Base-by-base conservation (phyloP, 208 protist species). In the Trypanosoma theileri region DNA sequence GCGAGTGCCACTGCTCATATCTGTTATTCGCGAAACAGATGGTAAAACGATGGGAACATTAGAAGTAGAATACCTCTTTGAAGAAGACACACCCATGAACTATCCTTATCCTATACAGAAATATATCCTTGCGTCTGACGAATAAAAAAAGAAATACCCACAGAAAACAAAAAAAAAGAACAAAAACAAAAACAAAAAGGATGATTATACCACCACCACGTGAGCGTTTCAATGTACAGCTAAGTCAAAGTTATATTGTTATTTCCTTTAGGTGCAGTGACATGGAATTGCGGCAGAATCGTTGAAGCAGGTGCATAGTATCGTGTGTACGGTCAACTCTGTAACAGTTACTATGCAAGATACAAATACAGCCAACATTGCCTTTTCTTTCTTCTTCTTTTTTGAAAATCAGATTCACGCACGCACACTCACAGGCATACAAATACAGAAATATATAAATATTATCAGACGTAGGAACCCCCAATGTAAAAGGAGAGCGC, bases 31-130 rank as follows among this genome's bases (percentile, higher is more conserved):
- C 17, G 77, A 86, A 28, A 83, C 81, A 0, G 73, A 28, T 0
- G 76, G 81, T 0, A 74, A 86, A 24, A 71, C 74, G 41, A 79
- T 56, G 0, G 79, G 55, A 40, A 60, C 71, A 44, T n/a, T 40
- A 13, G 75, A 48, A 1, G 14, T 11, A 17, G 41, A 53, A 1
- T 40, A 56, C 0, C 48, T 35, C 1, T 35, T 22, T 44, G 70
- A 64, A 26, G 64, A 66, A 40, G 66, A 56, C 46, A 58, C 66
- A 50, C 58, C 62, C 65, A 71, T 58, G n/a, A n/a, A n/a, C n/a
- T 35, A 14, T 48, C 1, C 44, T 48, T 48, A n/a, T 48, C 1
- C 44, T 48, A n/a, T 17, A 12, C 44, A 48, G 4, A 48, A n/a
- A 48, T 48, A 48, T 17, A 11, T 17, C 11, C 2, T 11, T n/a